These are phyloP conservation scores for Platanus orientalis DNA, from an alignment of 164 flowering plant genomes.

Conservation along the genomic window DNA sequence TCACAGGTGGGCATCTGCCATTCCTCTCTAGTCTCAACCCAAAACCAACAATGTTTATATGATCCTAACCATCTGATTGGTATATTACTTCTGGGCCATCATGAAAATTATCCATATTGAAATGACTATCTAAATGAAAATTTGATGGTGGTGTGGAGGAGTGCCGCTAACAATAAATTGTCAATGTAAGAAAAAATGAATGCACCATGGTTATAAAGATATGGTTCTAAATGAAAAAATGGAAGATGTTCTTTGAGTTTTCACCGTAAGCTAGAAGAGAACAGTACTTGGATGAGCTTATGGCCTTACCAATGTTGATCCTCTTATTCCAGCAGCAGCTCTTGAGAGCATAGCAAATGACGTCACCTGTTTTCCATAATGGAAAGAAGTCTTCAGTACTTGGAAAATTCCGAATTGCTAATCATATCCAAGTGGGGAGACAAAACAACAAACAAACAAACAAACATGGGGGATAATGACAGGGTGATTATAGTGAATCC, in stretches of 20 bases:
- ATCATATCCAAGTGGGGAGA: neutral
- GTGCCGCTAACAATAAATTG: too few relatives aligned
- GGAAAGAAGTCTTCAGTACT: neutral
- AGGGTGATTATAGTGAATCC: too few relatives aligned
- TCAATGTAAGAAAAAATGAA: neutral
- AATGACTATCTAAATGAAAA: neutral
- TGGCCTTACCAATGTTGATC: constrained; percentile 74
- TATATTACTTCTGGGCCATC: too few relatives aligned
- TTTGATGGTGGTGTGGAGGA: too few relatives aligned
- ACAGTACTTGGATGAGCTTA: neutral
- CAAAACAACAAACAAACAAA: too few relatives aligned
- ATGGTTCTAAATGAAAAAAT: neutral
- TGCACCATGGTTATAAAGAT: neutral
- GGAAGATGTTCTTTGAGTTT: neutral
- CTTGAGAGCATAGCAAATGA: constrained; percentile 98
- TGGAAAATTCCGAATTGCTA: neutral
- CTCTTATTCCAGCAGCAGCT: constrained; percentile 92
- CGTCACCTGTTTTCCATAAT: constrained; percentile 56
- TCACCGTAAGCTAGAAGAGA: neutral
- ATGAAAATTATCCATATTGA: too few relatives aligned
- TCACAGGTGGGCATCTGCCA: too few relatives aligned
- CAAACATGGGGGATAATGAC: too few relatives aligned
- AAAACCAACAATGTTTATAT: too few relatives aligned
- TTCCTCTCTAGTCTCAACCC: too few relatives aligned
- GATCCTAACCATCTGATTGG: too few relatives aligned